A percentile compares a stretch with the other conserved stretches of the same genome.
Evolutionary conservation across 495 filamentous ascomycete species (phyloP).

Genomic region (Sphaerosporella brunnea): DNA sequence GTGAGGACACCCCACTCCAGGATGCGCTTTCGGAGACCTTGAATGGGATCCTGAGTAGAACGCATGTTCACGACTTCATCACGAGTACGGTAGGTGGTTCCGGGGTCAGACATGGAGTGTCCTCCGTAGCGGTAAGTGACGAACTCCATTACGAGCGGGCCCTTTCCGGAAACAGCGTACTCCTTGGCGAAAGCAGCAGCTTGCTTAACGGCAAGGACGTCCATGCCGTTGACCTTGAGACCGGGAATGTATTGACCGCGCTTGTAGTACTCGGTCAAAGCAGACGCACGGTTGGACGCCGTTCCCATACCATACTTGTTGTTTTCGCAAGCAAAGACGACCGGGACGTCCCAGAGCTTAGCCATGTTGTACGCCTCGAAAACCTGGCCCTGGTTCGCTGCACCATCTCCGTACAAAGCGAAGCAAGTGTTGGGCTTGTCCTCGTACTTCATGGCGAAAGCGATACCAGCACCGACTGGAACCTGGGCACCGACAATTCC

Average conservation of each 20-base stretch:
- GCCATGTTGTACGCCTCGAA: conserved; percentile 99
- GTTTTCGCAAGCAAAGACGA: conserved; percentile 96
- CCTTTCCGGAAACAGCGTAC: conserved; percentile 60
- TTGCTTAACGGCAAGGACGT: conserved; percentile 93
- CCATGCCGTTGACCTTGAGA: conserved; percentile 99
- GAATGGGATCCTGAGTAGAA: conserved; percentile 93
- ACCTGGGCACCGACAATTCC: conserved; percentile 98
- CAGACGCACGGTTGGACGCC: conserved; percentile 79
- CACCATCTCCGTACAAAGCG: conserved; percentile 90
- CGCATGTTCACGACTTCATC: conserved; percentile 99
- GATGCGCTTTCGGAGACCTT: conserved; percentile 92
- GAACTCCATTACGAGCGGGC: conserved; percentile 91
- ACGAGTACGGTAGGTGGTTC: conserved; percentile 95
- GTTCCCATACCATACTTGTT: conserved; percentile 99
- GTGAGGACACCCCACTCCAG: conserved; percentile 81
- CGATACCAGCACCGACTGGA: conserved; percentile 88
- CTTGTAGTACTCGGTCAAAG: conserved; percentile 99
- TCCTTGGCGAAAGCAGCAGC: conserved; percentile 84
- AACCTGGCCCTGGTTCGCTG: conserved; percentile 95
- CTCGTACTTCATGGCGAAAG: conserved; percentile 91
- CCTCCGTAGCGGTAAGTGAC: conserved; percentile 98
- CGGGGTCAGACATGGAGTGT: conserved; percentile 98
- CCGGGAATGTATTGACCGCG: conserved; percentile 99
- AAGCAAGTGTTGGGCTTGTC: conserved; percentile 67
- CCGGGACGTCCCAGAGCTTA: conserved; percentile 92